phyloP scores from a whole-genome alignment of 202 grass and related monocot genomes.

The Zoysia matrella region DNA sequence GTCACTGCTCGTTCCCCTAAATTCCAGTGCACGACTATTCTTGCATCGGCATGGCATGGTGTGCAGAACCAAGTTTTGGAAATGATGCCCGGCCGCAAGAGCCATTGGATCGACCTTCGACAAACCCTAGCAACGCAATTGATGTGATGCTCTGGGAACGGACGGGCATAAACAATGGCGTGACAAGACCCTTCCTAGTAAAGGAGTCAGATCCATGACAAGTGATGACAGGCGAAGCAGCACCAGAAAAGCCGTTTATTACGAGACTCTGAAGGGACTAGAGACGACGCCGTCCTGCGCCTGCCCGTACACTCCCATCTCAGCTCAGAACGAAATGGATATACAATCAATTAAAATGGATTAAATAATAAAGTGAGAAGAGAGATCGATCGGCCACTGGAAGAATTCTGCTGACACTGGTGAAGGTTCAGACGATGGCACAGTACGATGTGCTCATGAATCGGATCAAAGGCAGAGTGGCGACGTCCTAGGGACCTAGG shows the following conservation, averaged over 20 bases:
- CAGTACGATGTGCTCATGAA: slow-evolving; percentile 7
- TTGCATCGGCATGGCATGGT: slow-evolving; percentile 41
- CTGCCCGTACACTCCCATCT: slow-evolving; percentile 27
- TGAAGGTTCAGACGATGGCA: slow-evolving; percentile 17
- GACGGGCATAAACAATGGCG: slow-evolving; percentile 56
- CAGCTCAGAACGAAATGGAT: not conserved
- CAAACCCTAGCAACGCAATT: slow-evolving; percentile 52
- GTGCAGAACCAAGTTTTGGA: slow-evolving; percentile 39
- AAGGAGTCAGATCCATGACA: slow-evolving; percentile 68
- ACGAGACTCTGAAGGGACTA: slow-evolving; percentile 25
- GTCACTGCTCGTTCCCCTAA: too few species aligned
- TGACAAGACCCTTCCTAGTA: slow-evolving; percentile 96
- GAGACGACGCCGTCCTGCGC: slow-evolving; percentile 39
- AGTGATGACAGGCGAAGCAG: slow-evolving; percentile 56
- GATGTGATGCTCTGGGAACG: slow-evolving; percentile 62
- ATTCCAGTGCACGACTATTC: slow-evolving; percentile 20
- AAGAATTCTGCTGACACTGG: slow-evolving; percentile 32
- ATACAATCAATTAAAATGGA: not conserved
- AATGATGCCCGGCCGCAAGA: slow-evolving; percentile 29
- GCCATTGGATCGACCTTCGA: slow-evolving; percentile 35
- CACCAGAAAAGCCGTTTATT: slow-evolving; percentile 37
- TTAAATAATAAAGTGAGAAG: not conserved
- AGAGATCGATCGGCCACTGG: not conserved
- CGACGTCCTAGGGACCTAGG: slow-evolving; percentile 54
- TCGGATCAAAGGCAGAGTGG: slow-evolving; percentile 43